Conservation (phyloP, 371 early-diverging fungal genomes). For the Mortierella sp. region DNA sequence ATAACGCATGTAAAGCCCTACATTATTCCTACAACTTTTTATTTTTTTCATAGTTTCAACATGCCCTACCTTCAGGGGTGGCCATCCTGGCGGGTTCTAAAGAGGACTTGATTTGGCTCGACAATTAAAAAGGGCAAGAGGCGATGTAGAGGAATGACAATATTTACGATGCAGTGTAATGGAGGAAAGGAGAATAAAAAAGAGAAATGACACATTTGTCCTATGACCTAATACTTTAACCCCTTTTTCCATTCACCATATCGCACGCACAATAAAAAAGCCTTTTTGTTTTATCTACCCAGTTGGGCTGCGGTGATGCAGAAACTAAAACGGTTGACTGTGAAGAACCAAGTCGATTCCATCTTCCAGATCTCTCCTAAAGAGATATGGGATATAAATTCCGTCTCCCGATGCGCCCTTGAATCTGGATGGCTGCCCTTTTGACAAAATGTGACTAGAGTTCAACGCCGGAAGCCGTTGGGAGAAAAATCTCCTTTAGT, state of each 20-base stretch:
- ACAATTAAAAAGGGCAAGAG: background rate
- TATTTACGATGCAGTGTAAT: background rate
- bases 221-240: background rate
- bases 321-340: background rate
- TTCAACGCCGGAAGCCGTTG: too few species aligned
- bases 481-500: too few species aligned
- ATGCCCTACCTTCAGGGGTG: conserved; percentile 8
- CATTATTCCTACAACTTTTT: background rate
- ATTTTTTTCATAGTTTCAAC: background rate
- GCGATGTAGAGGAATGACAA: background rate
- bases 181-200: background rate
- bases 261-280: background rate
- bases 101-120: background rate
- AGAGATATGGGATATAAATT: background rate
- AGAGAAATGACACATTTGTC: background rate
- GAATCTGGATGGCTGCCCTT: too few species aligned
- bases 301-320: background rate
- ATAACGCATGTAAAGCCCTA: background rate
- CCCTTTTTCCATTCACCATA: background rate
- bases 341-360: background rate
- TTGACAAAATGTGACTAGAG: too few species aligned
- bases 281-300: background rate
- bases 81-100: conserved; percentile 6
- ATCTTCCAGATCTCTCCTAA: background rate
- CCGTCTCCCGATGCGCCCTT: conserved; percentile 6